phyloP scores from a whole-genome alignment of 768 basidiomycete genomes.

The Hirschioporus abietinus region DNA sequence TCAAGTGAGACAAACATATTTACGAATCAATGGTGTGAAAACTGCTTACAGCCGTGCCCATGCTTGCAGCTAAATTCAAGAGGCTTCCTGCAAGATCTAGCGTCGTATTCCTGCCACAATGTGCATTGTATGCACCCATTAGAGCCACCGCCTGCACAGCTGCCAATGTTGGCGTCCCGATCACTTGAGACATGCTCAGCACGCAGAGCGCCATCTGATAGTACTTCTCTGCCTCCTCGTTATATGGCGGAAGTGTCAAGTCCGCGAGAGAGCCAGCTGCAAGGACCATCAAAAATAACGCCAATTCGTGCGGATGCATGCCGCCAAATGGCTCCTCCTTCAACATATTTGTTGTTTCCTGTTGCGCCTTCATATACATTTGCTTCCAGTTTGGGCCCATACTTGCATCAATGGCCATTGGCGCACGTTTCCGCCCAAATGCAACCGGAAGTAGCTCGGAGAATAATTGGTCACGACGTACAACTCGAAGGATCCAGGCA shows the following conservation, averaged over 20 bases:
- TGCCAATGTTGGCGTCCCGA: conserved; percentile 33
- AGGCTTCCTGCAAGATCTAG: conserved; percentile 10
- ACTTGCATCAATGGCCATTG: not conserved
- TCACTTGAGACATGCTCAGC: conserved; percentile 32
- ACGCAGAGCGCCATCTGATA: conserved; percentile 39
- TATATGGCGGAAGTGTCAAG: conserved; percentile 24
- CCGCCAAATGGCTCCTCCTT: conserved; percentile 27
- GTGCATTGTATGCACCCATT: conserved; percentile 30
- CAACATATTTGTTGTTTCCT: conserved; percentile 13
- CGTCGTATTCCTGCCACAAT: not conserved
- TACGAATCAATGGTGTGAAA: conserved; percentile 16
- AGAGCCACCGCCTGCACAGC: conserved; percentile 35
- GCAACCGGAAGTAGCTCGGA: conserved; percentile 60
- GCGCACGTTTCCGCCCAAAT: conserved; percentile 26
- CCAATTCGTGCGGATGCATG: conserved; percentile 22
- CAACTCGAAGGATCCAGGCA: conserved; percentile 57
- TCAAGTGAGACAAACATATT: conserved; percentile 4
- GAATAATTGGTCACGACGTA: conserved; percentile 64
- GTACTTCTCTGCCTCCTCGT: conserved; percentile 38
- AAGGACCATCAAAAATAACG: conserved; percentile 18
- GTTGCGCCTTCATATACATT: conserved; percentile 24
- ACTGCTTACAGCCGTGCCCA: conserved; percentile 11
- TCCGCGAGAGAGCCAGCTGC: conserved; percentile 20
- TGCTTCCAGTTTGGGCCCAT: not conserved
- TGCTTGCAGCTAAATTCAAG: conserved; percentile 10